Evolutionary conservation across 2,329 filamentous ascomycete species (phyloP), one percentile per base, ranked within the genome.

Genomic region (Esteya vermicola): DNA sequence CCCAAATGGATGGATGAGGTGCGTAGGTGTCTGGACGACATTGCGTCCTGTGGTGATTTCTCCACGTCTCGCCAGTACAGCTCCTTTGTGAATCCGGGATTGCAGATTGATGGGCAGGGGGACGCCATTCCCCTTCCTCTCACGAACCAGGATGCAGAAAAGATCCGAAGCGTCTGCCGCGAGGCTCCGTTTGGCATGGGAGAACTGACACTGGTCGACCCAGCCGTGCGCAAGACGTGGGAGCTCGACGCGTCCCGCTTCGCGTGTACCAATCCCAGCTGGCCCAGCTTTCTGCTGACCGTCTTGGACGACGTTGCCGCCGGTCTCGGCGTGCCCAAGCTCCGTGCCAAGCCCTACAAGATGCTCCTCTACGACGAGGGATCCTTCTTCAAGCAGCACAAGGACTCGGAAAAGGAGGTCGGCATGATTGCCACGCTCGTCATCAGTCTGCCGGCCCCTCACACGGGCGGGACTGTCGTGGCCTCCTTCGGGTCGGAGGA

Each of bases 341-440:
- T 56, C 27, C 45, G 43, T 16, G 53, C 53, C 3, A 50, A 61
- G 33, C 52, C 54, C 1, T 59, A 61, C 50, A 67, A 67, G 41
- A 43, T 68, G 36, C 47, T 65, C 2, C 49, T 68, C 1, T 68
- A 67, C 47, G 62, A 64, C 44, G 49, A 61, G 35, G 65, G 63
- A 0, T 62, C 62, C 1, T 61, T 65, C 41, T 66, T 66, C 51
- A 62, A 64, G 41, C 48, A 53, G 0, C 61, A 67, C 41, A 57
- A 60, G 41, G 62, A 67, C 45, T 62, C 55, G 0, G 63, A 67
- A 43, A 68, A 65, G 43, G 52, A 47, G 4, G 54, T 56, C 4
- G 58, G 63, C 4, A 67, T 67, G 62, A 60, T 70, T 37, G 66
- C 56, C 3, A 68, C 62, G 0, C 47, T 70, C 3, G 59, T 64